phyloP scores from a whole-genome alignment of 768 basidiomycete genomes.

The Candolleomyces eurysporus region DNA sequence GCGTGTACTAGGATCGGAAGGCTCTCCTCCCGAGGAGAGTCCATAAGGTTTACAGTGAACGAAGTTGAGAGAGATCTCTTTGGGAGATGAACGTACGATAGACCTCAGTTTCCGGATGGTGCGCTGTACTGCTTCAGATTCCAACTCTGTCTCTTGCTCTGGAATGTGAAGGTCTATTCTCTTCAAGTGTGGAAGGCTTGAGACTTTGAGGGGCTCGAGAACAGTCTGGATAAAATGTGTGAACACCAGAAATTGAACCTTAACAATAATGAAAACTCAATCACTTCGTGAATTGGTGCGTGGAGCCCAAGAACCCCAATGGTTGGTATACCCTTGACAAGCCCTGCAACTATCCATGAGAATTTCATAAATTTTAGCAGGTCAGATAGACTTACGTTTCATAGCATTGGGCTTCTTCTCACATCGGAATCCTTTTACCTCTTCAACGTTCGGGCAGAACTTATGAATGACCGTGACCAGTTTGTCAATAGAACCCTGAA shows the following conservation, averaged over 20 bases:
- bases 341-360: neutral
- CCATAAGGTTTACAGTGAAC: neutral
- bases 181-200: neutral
- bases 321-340: conserved; percentile 1
- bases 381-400: conserved; percentile 4
- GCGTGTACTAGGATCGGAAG: neutral
- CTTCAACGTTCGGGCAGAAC: neutral
- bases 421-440: conserved; percentile 3
- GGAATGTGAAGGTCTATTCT: conserved; percentile 1
- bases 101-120: neutral
- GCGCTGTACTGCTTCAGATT: neutral
- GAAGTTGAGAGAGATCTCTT: conserved; percentile 3
- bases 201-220: neutral
- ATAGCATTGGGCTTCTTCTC: neutral
- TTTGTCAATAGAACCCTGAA: conserved; percentile 3
- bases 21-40: neutral
- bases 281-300: neutral
- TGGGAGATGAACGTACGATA: neutral
- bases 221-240: neutral
- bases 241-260: neutral
- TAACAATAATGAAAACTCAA: neutral
- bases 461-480: conserved; percentile 7
- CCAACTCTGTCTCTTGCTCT: neutral
- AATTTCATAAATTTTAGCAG: neutral
- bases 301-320: neutral